Base-by-base conservation (phyloP, 2,329 filamentous ascomycete genomes). In the Trichoderma simmonsii region DNA sequence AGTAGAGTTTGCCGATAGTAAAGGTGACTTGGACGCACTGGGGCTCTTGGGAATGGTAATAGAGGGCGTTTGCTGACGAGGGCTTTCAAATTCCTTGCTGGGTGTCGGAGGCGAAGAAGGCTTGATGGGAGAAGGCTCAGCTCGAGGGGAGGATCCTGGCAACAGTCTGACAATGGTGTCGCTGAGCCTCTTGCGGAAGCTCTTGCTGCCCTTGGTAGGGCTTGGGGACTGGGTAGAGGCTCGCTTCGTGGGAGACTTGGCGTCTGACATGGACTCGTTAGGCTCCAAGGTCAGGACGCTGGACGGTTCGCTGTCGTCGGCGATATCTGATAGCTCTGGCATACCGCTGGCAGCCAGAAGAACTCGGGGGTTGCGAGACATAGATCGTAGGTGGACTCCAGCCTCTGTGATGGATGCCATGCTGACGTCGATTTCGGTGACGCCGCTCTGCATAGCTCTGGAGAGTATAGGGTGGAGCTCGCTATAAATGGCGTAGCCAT, bases 211-310 rank as follows among this genome's bases (percentile, higher is more conserved):
- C 75, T 77, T 77, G 64, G 80, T 72, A 7, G 78, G 78, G 56
- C 73, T 78, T 2, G 74, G 74, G 14, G 78, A 76, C n/a, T 75
- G 75, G 9, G 68, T 54, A 28, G 76, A 73, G 32, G 76, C 72
- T 48, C 76, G 76, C 76, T 81, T 82, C 24, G 75, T 77, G 1
- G 80, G 80, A 6, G 80, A 82, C 63, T 74, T 76, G 54, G 76
- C 71, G 57, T 79, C 76, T 1, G 77, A 71, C 63, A 75, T 74
- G 69, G 74, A 56, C 6, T 73, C 68, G 2, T 76, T 76, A 18
- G 75, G 74, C 21, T 73, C 74, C 32, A 77, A 64, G 8, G 75
- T 68, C 28, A 74, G 73, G 8, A 78, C 73, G 43, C 77, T 78
- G 30, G 76, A 76, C 26, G 78, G 77, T 34, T 81, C 80, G 1